phyloP scores from a whole-genome alignment of 371 early-diverging fungal genomes.

The Rhizopus sp. region DNA sequence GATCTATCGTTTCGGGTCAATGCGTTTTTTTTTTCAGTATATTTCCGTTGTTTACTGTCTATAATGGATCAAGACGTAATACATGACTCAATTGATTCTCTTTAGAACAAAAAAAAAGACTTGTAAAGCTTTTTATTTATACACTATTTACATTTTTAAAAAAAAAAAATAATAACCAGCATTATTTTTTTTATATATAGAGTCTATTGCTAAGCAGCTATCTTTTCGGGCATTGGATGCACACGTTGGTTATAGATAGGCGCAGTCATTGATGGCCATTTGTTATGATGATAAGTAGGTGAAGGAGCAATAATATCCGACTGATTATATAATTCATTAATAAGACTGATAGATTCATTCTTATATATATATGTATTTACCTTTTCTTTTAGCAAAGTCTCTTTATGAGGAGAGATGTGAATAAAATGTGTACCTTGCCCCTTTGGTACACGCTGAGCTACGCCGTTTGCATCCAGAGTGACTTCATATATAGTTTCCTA shows the following conservation, averaged over 20 bases:
- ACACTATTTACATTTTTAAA: too few relatives aligned
- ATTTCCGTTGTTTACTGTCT: too few relatives aligned
- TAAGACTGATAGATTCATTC: neutral
- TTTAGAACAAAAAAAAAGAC: too few relatives aligned
- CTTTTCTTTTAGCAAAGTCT: slow-evolving; percentile 42
- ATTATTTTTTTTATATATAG: too few relatives aligned
- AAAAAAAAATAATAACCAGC: too few relatives aligned
- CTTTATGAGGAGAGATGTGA: slow-evolving; percentile 38
- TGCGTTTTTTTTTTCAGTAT: too few relatives aligned
- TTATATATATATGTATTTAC: slow-evolving; percentile 17
- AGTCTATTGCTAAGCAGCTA: too few relatives aligned
- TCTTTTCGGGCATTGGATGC: slow-evolving; percentile 2
- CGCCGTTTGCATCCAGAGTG: slow-evolving; percentile 41
- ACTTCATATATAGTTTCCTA: slow-evolving; percentile 52
- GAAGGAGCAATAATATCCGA: slow-evolving; percentile 13
- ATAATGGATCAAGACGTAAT: too few relatives aligned
- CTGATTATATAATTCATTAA: slow-evolving; percentile 6
- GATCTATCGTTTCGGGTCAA: too few relatives aligned
- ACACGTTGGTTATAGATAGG: slow-evolving; percentile 20
- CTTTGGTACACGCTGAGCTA: slow-evolving; percentile 46
- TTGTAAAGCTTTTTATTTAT: too few relatives aligned
- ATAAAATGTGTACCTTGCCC: slow-evolving; percentile 53
- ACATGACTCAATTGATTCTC: too few relatives aligned
- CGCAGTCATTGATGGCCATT: slow-evolving; percentile 19
- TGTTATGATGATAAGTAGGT: slow-evolving; percentile 7